Base-by-base conservation (phyloP, 2,329 filamentous ascomycete species). In the Aspergillus chevalieri region DNA sequence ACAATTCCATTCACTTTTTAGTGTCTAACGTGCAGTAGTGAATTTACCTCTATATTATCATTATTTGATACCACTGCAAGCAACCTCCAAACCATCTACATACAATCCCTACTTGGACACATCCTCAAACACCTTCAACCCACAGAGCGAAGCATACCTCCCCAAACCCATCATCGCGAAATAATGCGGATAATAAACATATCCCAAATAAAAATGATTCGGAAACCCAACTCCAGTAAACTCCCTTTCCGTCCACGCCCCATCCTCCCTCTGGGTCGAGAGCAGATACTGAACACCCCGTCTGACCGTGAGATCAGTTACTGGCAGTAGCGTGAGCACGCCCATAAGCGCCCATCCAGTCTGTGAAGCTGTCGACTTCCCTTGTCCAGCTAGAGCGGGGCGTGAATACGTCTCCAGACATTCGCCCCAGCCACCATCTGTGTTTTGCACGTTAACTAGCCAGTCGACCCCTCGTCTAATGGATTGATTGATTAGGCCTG, bases 401-500 rank as follows among this genome's bases (percentile, higher is more conserved):
- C 55, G 38, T 8, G 47, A 24, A 41, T 69, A 68, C 0, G 61
- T 53, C 1, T 46, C 42, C 0, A 62, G 14, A 1, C 47, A 48
- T 38, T 68, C 65, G 24, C 65, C 65, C 65, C 65, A 69, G 6
- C 66, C 64, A 1, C 66, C 65, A 28, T 67, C 63, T 1, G 15
- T 9, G 34, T 67, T 65, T 43, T 68, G 65, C 4, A 52, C 49
- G 2, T 42, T 41, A 15, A 56, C 53, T 4, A 68, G 46, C 63
- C 65, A 67, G 2, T 47, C 15, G 2, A 56, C 2, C 4, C 46
- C 59, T 21, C 10, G 10, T 10, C 19, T 19, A 15, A 21, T 41
- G 1, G 15, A 36, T 8, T 42, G 15, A 0, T 60, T 41, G 8
- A 49, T 30, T 5, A 6, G 12, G 5, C 38, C 17, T 6, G 51